These are phyloP conservation scores for Talaromyces sp. DNA, from an alignment of 2,329 filamentous ascomycete genomes.

Conservation along the genomic window DNA sequence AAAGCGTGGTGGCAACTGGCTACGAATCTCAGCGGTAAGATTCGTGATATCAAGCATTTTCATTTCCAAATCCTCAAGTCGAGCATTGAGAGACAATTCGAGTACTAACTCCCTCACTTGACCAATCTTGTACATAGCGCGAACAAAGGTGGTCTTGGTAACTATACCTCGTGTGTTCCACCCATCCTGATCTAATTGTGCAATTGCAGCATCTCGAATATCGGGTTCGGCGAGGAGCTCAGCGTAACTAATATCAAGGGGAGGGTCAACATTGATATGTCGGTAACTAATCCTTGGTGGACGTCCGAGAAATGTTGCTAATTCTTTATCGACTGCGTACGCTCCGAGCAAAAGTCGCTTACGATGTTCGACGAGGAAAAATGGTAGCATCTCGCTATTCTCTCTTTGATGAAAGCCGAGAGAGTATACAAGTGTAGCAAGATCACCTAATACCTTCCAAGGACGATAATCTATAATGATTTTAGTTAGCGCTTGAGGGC, in stretches of 20 bases:
- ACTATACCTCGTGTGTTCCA: conserved; percentile 22
- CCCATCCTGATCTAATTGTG: conserved; percentile 20
- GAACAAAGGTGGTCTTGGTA: conserved; percentile 7
- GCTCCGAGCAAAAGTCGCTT: conserved; percentile 26
- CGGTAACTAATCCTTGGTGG: conserved; percentile 28
- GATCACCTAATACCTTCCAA: conserved; percentile 20
- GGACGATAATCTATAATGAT: conserved; percentile 18
- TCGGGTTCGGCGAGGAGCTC: conserved; percentile 21
- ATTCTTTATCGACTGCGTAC: conserved; percentile 28
- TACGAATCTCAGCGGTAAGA: conserved; percentile 3
- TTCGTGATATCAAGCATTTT: conserved; percentile 7
- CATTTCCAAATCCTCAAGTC: conserved; percentile 16
- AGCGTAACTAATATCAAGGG: conserved; percentile 28
- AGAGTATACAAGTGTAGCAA: conserved; percentile 19
- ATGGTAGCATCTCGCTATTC: conserved; percentile 19
- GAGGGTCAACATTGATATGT: conserved; percentile 27
- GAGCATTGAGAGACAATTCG: conserved; percentile 15
- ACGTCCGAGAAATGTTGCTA: conserved; percentile 29
- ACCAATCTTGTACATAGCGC: conserved; percentile 1
- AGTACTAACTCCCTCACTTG: conserved; percentile 21
- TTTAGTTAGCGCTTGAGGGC: neutral
- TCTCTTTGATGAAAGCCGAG: conserved; percentile 17
- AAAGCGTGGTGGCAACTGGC: conserved; percentile 5
- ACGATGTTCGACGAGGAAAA: conserved; percentile 29
- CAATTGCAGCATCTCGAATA: conserved; percentile 15